Percentiles rank a stretch among this genome's conserved stretches.
Evolutionary conservation across 2,329 filamentous ascomycete genomes (phyloP).

Genomic region (Aspergillus felis): DNA sequence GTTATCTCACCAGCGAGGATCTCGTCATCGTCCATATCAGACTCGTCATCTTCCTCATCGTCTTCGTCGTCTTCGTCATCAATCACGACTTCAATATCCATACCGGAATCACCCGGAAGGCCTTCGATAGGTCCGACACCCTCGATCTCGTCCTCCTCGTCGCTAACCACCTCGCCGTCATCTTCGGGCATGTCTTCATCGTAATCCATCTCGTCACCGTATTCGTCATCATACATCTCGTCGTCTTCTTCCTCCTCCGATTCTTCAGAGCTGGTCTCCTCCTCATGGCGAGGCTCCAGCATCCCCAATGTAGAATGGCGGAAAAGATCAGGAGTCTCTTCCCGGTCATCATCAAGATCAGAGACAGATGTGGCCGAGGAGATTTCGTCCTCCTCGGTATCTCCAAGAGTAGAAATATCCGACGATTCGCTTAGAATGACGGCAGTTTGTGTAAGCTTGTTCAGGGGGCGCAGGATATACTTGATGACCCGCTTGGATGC

Average conservation of each 20-base stretch:
- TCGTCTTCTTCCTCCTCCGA: constrained; percentile 73
- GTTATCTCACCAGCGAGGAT: constrained; percentile 53
- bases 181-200: constrained; percentile 76
- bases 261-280: constrained; percentile 72
- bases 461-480: constrained; percentile 87
- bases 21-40: constrained; percentile 56
- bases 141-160: constrained; percentile 76
- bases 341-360: constrained; percentile 77
- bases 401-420: constrained; percentile 64
- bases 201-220: constrained; percentile 87
- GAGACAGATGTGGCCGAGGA: constrained; percentile 84
- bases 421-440: constrained; percentile 79
- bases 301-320: constrained; percentile 94
- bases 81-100: constrained; percentile 85
- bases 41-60: constrained; percentile 56
- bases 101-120: constrained; percentile 56
- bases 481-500: constrained; percentile 92
- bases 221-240: constrained; percentile 90
- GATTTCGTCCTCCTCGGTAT: constrained; percentile 80
- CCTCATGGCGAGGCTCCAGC: constrained; percentile 78
- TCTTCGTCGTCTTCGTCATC: constrained; percentile 65
- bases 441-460: constrained; percentile 80
- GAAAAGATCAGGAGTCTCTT: constrained; percentile 95
- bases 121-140: constrained; percentile 72
- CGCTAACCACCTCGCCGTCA: constrained; percentile 82